Evolutionary conservation across 148 eudicot genomes (phyloP).

Genomic region (Vaccinium corymbosum): DNA sequence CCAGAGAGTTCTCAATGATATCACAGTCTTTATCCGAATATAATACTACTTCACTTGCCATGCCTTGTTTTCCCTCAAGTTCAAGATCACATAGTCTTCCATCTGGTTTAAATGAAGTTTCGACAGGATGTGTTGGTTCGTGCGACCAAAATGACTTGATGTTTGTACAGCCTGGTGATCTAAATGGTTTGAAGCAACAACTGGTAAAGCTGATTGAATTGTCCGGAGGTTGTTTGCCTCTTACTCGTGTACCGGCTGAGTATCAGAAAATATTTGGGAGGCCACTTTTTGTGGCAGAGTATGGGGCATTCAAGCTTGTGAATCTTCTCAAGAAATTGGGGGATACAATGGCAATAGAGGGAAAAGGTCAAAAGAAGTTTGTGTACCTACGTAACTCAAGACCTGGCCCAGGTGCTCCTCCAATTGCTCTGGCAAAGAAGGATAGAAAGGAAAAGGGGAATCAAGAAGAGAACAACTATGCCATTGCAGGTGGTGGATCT

Average conservation of each 20-base stretch:
- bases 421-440: constrained; percentile 34
- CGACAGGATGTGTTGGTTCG: constrained; percentile 19
- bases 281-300: constrained; percentile 73
- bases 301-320: constrained; percentile 73
- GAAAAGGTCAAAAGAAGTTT: constrained; percentile 59
- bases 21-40: constrained; percentile 49
- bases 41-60: constrained; percentile 30
- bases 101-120: constrained; percentile 47
- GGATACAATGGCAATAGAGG: constrained; percentile 56
- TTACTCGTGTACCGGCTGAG: constrained; percentile 63
- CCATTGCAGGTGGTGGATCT: constrained; percentile 39
- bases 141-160: constrained; percentile 39
- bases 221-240: constrained; percentile 65
- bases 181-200: constrained; percentile 72
- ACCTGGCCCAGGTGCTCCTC: constrained; percentile 35
- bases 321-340: constrained; percentile 77
- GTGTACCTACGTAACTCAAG: constrained; percentile 49
- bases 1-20: constrained; percentile 44
- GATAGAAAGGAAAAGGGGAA: constrained; percentile 55
- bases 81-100: constrained; percentile 56
- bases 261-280: constrained; percentile 73
- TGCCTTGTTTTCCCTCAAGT: constrained; percentile 35
- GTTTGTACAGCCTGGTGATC: constrained; percentile 89
- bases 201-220: constrained; percentile 70
- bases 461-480: constrained; percentile 43